phyloP scores from a whole-genome alignment of 2,329 filamentous ascomycete species.

The Eurotiales sp. region DNA sequence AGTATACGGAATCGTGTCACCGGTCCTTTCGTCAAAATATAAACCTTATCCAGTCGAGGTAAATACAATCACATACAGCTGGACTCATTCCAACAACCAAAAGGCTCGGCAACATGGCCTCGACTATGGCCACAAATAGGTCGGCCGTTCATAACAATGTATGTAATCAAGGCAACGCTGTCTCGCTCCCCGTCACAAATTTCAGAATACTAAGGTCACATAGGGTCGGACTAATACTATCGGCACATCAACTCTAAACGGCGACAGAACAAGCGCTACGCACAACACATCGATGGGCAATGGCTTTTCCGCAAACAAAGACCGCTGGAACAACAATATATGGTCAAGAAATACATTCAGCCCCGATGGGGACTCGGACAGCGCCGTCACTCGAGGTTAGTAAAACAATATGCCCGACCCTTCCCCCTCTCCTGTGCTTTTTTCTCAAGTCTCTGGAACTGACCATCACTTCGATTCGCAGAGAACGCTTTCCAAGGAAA shows the following conservation, averaged over 20 bases:
- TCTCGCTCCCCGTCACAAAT: not conserved
- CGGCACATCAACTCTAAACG: conserved; percentile 29
- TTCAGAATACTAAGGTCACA: conserved; percentile 15
- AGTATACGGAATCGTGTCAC: not conserved
- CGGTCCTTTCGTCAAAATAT: not conserved
- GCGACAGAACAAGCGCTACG: conserved; percentile 32
- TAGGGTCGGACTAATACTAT: conserved; percentile 37
- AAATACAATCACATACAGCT: conserved; percentile 13
- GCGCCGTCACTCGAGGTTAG: conserved; percentile 48
- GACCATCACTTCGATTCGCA: not conserved
- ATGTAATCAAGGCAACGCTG: conserved; percentile 5
- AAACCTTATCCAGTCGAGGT: not conserved
- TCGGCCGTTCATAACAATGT: conserved; percentile 37
- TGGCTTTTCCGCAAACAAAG: conserved; percentile 42
- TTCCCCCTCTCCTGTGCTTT: too few species aligned
- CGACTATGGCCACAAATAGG: conserved; percentile 35
- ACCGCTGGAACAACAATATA: conserved; percentile 47
- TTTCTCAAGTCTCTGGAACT: conserved; percentile 4
- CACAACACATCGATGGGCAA: conserved; percentile 39
- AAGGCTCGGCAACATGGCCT: conserved; percentile 26
- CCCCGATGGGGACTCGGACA: conserved; percentile 45
- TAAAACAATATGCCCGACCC: not conserved
- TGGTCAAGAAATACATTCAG: conserved; percentile 51
- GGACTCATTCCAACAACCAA: conserved; percentile 11
- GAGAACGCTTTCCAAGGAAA: conserved; percentile 48